Evolutionary conservation across 2,329 filamentous ascomycete genomes (phyloP), one percentile per base, ranked within the genome.

Genomic region (Microsporum canis): DNA sequence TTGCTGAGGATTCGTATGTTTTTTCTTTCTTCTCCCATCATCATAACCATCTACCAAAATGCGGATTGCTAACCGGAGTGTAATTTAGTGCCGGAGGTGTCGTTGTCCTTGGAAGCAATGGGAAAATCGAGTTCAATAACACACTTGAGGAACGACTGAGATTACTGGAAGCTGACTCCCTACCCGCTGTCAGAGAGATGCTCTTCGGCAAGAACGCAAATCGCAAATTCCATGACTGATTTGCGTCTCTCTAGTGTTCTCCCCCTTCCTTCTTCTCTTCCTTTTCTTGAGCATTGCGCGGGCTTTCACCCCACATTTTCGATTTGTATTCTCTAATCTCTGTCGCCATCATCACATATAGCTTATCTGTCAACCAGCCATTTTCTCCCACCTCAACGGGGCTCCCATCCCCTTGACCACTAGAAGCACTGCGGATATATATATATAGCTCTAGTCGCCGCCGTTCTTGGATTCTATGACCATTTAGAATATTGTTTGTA

Each of bases 101-200:
- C 62, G 74, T 83, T 62, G 85, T 99, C 66, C 77, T 95, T 60
- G 90, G 91, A 66, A 87, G 88, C 67, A 82, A 81, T 66, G 94
- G 94, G 73, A 96, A 92, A 82, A 97, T 99, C 73, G 91, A 96
- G 70, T 92, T 99, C 76, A 91, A 96, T 83, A 97, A 99, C 80
- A 97, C 94, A 60, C 88, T 97, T 68, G 94, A 97, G 73, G 88
- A 95, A 73, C 86, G 94, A 67, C 80, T 99, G 75, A 84, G 83
- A 70, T 81, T 97, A 63, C 84, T 97, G 66, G 88, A 96, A 77
- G 86, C 87, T 61, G 88, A 88, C 67, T 88, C 89, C 58, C 83
- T 96, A 62, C 94, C 94, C 12, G 85, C 85, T 51, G 86, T 99
- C 70, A 84, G 94, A 71, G 84, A 88, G 74, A 88, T 88, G 14